Evolutionary conservation across 2,329 filamentous ascomycete species (phyloP), one percentile per base, ranked within the genome.

Genomic region (Clonostachys chloroleuca): DNA sequence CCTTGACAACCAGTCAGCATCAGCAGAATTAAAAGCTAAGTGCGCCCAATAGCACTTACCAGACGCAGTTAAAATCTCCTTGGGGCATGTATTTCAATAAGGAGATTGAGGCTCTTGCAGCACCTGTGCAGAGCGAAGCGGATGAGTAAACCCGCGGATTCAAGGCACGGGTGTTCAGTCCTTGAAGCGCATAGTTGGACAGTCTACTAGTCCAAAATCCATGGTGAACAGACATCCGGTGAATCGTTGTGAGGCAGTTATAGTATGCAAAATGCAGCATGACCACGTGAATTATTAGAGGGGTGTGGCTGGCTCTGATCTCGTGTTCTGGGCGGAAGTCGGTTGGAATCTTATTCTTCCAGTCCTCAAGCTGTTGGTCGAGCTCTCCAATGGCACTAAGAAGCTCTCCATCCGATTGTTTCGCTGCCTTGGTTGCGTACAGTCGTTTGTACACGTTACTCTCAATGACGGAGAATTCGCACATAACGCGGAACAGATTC

Each of bases 241-340:
- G 94, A 53, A 99, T 96, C 0, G 94, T 99, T 1, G 92, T 96
- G 45, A 99, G 71, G 58, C 92, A 96, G 64, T 99, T 99, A 73
- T 97, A 97, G 67, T 99, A 99, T 2, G 90, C 86, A 59, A 99
- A 95, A 65, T 99, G 94, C 49, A 99, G 73, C 63, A 96, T 89
- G 51, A 96, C 92, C 45, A 99, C 83, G 54, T 97, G 92, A 17
- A 99, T 74, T 17, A 97, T 92, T n/a, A 97, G 76, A 1, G 92
- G 92, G 1, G 91, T 95, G 64, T 96, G 90, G 0, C 87, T 87
- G 1, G 90, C 89, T 65, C 91, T 92, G 66, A 99, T 97, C 66
- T 96, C 92, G 62, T 96, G 85, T 65, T 97, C 94, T 1, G 94
- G 94, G n/a, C 94, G 83, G 70, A 96, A 97, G 59, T 97, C 94